Evolutionary conservation across 2,329 filamentous ascomycete species (phyloP).

Genomic region (Sporothrix globosa): DNA sequence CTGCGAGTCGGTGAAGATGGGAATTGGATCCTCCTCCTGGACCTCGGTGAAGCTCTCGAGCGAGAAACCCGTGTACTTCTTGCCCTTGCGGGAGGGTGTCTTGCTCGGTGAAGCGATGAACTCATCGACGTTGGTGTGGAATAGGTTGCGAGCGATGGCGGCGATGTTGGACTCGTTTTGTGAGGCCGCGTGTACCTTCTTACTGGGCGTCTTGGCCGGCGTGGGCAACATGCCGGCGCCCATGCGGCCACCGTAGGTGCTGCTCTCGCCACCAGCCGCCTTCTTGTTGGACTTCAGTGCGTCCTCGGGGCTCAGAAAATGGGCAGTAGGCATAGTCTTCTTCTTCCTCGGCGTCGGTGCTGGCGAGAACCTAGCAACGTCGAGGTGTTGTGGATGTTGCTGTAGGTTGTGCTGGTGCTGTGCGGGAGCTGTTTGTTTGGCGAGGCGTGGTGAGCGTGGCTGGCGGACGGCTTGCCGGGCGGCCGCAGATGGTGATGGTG

Average conservation of each 20-base stretch:
- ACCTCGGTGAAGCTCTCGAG: constrained; percentile 63
- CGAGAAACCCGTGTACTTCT: constrained; percentile 59
- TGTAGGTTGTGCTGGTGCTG: constrained; percentile 35
- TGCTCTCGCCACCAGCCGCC: constrained; percentile 44
- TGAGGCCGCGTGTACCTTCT: constrained; percentile 58
- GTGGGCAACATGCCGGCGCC: constrained; percentile 68
- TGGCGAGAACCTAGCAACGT: constrained; percentile 44
- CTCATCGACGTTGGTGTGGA: constrained; percentile 59
- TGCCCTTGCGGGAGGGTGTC: constrained; percentile 53
- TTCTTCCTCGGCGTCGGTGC: constrained; percentile 57
- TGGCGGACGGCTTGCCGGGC: constrained; percentile 38
- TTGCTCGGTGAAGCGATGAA: constrained; percentile 61
- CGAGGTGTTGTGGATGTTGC: not conserved
- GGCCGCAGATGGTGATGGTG: constrained; percentile 55
- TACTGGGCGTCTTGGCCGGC: constrained; percentile 73
- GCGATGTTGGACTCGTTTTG: constrained; percentile 57
- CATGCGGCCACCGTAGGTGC: constrained; percentile 41
- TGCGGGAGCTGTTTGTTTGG: constrained; percentile 33
- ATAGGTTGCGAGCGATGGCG: constrained; percentile 63
- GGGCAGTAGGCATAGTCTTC: constrained; percentile 51
- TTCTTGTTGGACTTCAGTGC: constrained; percentile 45
- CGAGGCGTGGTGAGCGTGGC: constrained; percentile 41
- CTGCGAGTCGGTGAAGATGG: constrained; percentile 78
- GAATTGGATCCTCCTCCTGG: constrained; percentile 62
- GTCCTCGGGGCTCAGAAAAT: constrained; percentile 51